Evolutionary conservation across 352 stramenopile genomes (phyloP).

Genomic region (Hyaloperonospora arabidopsidis): DNA sequence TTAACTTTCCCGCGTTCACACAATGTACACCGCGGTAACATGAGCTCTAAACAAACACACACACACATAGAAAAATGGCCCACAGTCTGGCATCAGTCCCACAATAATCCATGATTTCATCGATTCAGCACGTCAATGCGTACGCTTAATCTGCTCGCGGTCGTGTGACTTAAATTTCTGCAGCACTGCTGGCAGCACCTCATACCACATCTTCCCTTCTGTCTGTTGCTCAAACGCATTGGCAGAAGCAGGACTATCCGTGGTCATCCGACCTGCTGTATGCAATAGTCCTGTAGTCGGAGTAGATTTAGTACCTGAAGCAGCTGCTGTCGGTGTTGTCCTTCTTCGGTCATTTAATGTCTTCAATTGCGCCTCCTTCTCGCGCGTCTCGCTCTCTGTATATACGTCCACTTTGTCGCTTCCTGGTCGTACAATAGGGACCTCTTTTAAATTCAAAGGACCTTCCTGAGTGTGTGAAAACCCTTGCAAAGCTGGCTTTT

Average conservation of each 20-base stretch:
- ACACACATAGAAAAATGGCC: neutral
- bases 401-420: conserved; percentile 2
- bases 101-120: neutral
- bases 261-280: neutral
- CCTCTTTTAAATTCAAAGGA: conserved; percentile 4
- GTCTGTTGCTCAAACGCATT: conserved; percentile 1
- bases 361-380: neutral
- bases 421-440: conserved; percentile 3
- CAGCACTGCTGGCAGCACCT: conserved; percentile 24
- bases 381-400: conserved; percentile 4
- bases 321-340: neutral
- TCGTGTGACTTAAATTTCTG: conserved; percentile 22
- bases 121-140: neutral
- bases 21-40: conserved; percentile 16
- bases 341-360: neutral
- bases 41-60: conserved; percentile 18
- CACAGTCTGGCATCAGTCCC: conserved; percentile 1
- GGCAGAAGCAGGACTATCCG: neutral
- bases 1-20: conserved; percentile 10
- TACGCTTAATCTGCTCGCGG: conserved; percentile 29
- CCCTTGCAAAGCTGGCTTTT: neutral
- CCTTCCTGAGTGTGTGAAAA: neutral
- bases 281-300: neutral
- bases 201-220: conserved; percentile 24
- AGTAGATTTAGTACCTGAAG: neutral